Conservation (phyloP, 2,329 filamentous ascomycete species). For the Calonectria leucothoes region DNA sequence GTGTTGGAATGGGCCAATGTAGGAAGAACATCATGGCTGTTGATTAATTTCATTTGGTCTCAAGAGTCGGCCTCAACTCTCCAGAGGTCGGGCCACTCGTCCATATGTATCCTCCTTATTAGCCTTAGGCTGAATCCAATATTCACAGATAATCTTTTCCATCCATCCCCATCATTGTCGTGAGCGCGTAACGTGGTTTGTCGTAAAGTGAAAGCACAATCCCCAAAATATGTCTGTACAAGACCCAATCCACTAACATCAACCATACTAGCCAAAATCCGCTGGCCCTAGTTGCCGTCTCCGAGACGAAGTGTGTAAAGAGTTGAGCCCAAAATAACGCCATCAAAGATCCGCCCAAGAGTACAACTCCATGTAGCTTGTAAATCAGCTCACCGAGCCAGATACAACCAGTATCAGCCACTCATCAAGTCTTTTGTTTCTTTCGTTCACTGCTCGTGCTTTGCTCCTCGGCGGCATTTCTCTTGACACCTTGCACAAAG, state of each 20-base stretch:
- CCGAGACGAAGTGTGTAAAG: conserved; percentile 3
- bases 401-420: background rate
- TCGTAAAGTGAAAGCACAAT: conserved; percentile 18
- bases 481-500: conserved; percentile 29
- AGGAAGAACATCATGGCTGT: background rate
- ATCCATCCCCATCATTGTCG: conserved; percentile 12
- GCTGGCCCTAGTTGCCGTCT: conserved; percentile 1
- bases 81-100: background rate
- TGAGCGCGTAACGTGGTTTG: conserved; percentile 19
- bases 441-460: conserved; percentile 36
- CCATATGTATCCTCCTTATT: background rate
- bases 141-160: background rate
- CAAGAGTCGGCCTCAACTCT: background rate
- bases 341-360: conserved; percentile 17
- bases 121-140: background rate
- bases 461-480: conserved; percentile 34
- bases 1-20: background rate
- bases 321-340: conserved; percentile 24
- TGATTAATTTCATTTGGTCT: background rate
- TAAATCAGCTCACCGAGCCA: conserved; percentile 1
- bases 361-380: background rate
- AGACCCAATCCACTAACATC: conserved; percentile 1
- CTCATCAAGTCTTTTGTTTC: conserved; percentile 46
- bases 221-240: conserved; percentile 7
- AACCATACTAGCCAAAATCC: conserved; percentile 3